These are phyloP conservation scores for Penicillium sp. DNA, from an alignment of 2,329 filamentous ascomycete species.

Conservation along the genomic window DNA sequence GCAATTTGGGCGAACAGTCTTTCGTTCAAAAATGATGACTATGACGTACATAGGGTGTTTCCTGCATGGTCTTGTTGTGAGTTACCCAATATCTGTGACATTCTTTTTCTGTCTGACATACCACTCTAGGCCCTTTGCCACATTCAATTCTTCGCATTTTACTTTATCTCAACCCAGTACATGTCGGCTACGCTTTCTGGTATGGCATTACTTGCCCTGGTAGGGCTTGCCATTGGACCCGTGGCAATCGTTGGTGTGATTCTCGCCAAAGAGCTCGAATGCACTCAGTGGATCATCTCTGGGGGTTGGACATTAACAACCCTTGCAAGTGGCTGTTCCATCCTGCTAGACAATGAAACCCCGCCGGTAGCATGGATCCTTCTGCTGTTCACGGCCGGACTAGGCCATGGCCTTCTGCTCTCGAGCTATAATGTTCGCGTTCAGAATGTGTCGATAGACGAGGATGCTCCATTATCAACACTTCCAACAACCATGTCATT, in stretches of 20 bases:
- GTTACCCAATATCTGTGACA: conserved; percentile 13
- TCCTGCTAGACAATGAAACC: conserved; percentile 39
- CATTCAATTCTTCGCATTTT: conserved; percentile 48
- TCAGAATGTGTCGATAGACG: conserved; percentile 42
- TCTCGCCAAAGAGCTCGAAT: conserved; percentile 16
- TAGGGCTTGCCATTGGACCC: conserved; percentile 28
- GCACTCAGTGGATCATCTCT: conserved; percentile 45
- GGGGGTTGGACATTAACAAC: conserved; percentile 44
- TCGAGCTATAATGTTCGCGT: conserved; percentile 44
- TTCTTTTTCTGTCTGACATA: background rate
- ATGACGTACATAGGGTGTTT: conserved; percentile 46
- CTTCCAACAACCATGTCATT: conserved; percentile 18
- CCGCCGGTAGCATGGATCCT: conserved; percentile 38
- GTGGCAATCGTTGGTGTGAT: conserved; percentile 23
- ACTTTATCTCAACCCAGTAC: conserved; percentile 40
- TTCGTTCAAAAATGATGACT: conserved; percentile 36
- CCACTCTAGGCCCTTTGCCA: conserved; percentile 41
- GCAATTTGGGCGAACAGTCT: conserved; percentile 41
- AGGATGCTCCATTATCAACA: conserved; percentile 38
- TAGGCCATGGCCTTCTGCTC: conserved; percentile 47
- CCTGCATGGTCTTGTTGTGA: conserved; percentile 47
- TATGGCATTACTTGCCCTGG: conserved; percentile 41
- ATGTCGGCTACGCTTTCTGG: conserved; percentile 39
- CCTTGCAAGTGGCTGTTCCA: conserved; percentile 39
- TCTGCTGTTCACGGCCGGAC: conserved; percentile 41